Evolutionary conservation across 352 stramenopile genomes (phyloP), one percentile per base, ranked within the genome.

Genomic region (Pythium chondricola): DNA sequence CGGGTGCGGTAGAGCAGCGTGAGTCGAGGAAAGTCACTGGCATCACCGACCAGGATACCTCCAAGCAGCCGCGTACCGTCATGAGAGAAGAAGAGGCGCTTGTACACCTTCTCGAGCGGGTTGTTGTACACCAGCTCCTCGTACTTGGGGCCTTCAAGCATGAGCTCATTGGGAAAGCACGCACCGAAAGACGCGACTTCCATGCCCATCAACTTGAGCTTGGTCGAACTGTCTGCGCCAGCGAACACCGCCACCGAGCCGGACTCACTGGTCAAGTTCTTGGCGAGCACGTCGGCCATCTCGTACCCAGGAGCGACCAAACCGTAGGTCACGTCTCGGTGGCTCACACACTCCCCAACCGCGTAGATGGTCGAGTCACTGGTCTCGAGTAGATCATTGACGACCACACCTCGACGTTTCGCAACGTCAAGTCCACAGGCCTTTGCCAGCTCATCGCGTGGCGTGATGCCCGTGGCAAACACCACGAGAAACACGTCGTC

Each of bases 161-260:
- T 63, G 24, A 73, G 62, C 46, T 93, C 81, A 48, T 95, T 81
- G 0, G 82, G 69, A 37, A 69, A 72, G 29, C 85, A 88, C 58
- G 89, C 76, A 13, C 90, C 90, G 61, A 97, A 97, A 0, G 79
- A 93, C 2, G 84, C 90, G 31, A 97, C 90, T 55, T 97, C 90
- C 57, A 93, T 95, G 0, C 90, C 90, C 67, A 97, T 88, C 37
- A 97, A 75, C 65, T 97, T 97, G 38, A 97, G 74, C 61, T 97
- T 97, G 11, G 90, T 97, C 2, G 83, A 95, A 56, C 95, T 78
- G 62, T 97, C 88, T 16, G 80, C 84, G 41, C 86, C 83, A 1
- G 63, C 85, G 65, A 96, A 97, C 7, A 61, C 42, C 25, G 76
- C 65, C 5, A 63, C 53, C 29, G 83, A 58, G 4, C 20, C 24